phyloP scores from a whole-genome alignment of 176 grass and related monocot species.

The Phragmites australis region DNA sequence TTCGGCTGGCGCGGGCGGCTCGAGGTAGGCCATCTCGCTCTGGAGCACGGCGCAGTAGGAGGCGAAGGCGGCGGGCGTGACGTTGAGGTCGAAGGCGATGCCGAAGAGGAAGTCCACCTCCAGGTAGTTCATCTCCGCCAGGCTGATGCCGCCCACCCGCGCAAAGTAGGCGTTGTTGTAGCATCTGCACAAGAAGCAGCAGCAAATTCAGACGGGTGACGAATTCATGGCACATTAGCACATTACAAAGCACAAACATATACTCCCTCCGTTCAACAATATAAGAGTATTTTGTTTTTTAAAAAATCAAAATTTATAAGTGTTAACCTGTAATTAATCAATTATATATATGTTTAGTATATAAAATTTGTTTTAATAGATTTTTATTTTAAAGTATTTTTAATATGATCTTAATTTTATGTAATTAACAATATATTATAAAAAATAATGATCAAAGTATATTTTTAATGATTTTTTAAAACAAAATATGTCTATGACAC shows the following conservation, averaged over 20 bases:
- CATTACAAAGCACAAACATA: background rate
- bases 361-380: too few species aligned
- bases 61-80: constrained; percentile 71
- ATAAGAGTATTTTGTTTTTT: too few species aligned
- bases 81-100: constrained; percentile 92
- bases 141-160: constrained; percentile 85
- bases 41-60: constrained; percentile 84
- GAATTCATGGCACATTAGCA: background rate
- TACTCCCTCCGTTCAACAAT: too few species aligned
- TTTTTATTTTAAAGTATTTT: too few species aligned
- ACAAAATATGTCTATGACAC: too few species aligned
- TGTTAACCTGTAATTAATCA: too few species aligned
- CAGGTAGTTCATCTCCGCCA: constrained; percentile 97
- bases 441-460: too few species aligned
- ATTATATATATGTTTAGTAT: too few species aligned
- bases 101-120: constrained; percentile 98
- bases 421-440: too few species aligned
- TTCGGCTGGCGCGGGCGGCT: constrained; percentile 42
- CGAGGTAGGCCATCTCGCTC: constrained; percentile 77
- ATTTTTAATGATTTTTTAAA: too few species aligned
- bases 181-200: constrained; percentile 43
- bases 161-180: constrained; percentile 99
- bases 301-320: too few species aligned
- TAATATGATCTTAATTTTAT: too few species aligned
- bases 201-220: background rate